Conservation (phyloP, 179 eudicot species). For the Patellifolia procumbens region DNA sequence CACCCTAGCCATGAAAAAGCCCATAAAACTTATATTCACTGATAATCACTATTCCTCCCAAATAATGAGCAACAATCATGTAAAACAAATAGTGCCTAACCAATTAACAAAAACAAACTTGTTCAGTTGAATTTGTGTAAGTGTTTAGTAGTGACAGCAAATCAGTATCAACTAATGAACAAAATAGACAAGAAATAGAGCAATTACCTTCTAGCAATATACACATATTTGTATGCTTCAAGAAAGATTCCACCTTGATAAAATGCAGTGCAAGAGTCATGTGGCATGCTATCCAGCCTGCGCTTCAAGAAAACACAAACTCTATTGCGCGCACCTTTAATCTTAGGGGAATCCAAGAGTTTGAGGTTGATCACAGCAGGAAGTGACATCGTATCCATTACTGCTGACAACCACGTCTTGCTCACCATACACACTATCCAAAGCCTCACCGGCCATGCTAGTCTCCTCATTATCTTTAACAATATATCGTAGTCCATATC, state of each 20-base stretch:
- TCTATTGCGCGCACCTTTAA: not conserved
- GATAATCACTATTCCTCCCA: no score
- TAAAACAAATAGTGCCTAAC: no score
- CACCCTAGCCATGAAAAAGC: no score
- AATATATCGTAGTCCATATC: not conserved
- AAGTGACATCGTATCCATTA: not conserved
- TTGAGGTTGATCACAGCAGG: not conserved
- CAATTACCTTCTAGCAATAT: not conserved
- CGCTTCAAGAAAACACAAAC: not conserved
- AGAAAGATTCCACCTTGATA: not conserved
- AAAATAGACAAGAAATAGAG: no score
- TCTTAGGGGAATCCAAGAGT: not conserved
- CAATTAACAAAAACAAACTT: no score
- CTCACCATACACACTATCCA: not conserved
- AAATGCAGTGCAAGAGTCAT: not conserved
- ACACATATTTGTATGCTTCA: no score
- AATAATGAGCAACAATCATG: no score
- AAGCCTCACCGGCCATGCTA: not conserved
- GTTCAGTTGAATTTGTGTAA: no score
- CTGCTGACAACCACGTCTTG: slow-evolving; percentile 4
- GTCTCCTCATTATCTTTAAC: not conserved
- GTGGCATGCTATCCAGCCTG: not conserved
- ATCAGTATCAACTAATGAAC: no score
- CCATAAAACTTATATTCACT: no score
- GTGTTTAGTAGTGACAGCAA: no score